phyloP scores from a whole-genome alignment of 805 yeast species.

The Ogataea philodendri region DNA sequence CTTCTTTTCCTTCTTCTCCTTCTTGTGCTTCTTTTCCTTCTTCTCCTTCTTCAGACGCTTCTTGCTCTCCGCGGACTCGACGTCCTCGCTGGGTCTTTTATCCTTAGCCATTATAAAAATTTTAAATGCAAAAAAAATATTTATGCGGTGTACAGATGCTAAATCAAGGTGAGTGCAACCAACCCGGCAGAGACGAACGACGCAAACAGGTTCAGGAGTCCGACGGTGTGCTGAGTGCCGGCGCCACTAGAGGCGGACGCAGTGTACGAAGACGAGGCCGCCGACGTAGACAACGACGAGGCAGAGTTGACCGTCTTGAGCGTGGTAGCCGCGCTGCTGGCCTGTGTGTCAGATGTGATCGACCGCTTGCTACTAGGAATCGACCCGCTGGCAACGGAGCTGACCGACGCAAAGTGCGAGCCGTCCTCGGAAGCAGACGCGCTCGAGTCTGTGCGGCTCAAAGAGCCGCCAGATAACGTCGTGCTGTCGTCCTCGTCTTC shows the following conservation, averaged over 20 bases:
- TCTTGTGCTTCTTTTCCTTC: conserved; percentile 34
- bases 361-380: conserved; percentile 16
- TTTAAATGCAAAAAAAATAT: conserved; percentile 10
- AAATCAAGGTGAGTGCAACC: conserved; percentile 14
- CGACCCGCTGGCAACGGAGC: conserved; percentile 13
- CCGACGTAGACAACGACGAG: too few species aligned
- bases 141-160: conserved; percentile 8
- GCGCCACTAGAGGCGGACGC: conserved; percentile 20
- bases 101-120: conserved; percentile 23
- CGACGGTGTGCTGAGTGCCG: conserved; percentile 1
- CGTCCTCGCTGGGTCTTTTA: conserved; percentile 26
- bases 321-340: conserved; percentile 5
- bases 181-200: conserved; percentile 13
- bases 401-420: conserved; percentile 6
- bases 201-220: conserved; percentile 4
- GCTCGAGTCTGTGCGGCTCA: too few species aligned
- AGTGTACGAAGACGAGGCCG: conserved; percentile 16
- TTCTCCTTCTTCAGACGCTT: too few species aligned
- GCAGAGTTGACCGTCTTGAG: conserved; percentile 7
- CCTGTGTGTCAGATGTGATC: conserved; percentile 3
- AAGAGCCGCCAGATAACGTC: too few species aligned
- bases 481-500: conserved; percentile 5
- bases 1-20: conserved; percentile 35
- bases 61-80: too few species aligned
- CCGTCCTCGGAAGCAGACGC: too few species aligned